Percentiles rank a stretch among this genome's conserved stretches.
Conservation (phyloP, 768 basidiomycete species). For the Cystofilobasidium ferigula region DNA sequence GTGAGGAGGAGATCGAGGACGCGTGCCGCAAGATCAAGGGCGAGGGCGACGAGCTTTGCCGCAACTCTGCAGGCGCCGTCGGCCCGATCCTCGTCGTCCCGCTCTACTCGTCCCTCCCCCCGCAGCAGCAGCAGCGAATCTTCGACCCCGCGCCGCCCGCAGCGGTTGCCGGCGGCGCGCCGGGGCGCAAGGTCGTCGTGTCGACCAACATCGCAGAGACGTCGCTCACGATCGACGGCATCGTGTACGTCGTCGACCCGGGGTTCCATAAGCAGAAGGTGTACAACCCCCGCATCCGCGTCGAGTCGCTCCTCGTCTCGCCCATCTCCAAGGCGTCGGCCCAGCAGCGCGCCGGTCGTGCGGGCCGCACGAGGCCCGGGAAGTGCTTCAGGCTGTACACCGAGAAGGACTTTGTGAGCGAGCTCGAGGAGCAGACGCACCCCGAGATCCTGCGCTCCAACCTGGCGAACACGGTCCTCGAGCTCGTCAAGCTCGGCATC, state of each 20-base stretch:
- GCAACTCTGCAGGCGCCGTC: slow-evolving; percentile 44
- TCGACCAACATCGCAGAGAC: slow-evolving; percentile 98
- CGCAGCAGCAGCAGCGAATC: slow-evolving; percentile 89
- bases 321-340: slow-evolving; percentile 96
- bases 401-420: slow-evolving; percentile 89
- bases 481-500: slow-evolving; percentile 86
- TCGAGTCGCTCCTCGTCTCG: slow-evolving; percentile 82
- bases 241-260: slow-evolving; percentile 98
- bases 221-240: slow-evolving; percentile 92
- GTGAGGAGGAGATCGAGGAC: slow-evolving; percentile 97
- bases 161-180: slow-evolving; percentile 53
- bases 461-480: slow-evolving; percentile 81
- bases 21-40: slow-evolving; percentile 84
- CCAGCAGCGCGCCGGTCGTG: slow-evolving; percentile 90
- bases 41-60: slow-evolving; percentile 72
- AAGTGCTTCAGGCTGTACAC: slow-evolving; percentile 97
- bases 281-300: slow-evolving; percentile 93
- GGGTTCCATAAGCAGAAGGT: slow-evolving; percentile 98
- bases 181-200: slow-evolving; percentile 85
- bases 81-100: slow-evolving; percentile 85
- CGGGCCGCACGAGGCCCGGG: slow-evolving; percentile 87
- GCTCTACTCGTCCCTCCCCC: slow-evolving; percentile 87
- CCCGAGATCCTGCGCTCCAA: slow-evolving; percentile 93
- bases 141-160: slow-evolving; percentile 76
- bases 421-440: slow-evolving; percentile 92